Conservation (phyloP, 2,329 filamentous ascomycete genomes). For the Domatiomyces catenatus region DNA sequence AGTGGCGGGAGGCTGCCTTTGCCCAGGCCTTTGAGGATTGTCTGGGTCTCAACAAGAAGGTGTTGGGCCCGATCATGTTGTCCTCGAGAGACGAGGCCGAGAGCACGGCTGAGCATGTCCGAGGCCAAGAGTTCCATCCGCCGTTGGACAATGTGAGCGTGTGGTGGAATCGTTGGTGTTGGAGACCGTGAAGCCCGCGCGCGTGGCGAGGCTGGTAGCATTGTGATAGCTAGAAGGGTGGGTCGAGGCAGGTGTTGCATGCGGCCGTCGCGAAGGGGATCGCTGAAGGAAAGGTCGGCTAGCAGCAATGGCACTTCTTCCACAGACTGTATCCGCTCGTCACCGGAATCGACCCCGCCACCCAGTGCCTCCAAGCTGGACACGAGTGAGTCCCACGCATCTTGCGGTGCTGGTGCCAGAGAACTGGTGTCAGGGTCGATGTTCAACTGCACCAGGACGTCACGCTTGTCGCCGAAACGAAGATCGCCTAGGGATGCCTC, state of each 20-base stretch:
- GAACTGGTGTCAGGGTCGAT: conserved; percentile 73
- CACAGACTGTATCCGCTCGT: conserved; percentile 66
- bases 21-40: conserved; percentile 86
- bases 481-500: conserved; percentile 85
- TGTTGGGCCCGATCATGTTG: conserved; percentile 92
- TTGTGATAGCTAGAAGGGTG: conserved; percentile 84
- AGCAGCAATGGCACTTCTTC: conserved; percentile 93
- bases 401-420: conserved; percentile 75
- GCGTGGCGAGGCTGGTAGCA: conserved; percentile 55
- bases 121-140: conserved; percentile 96
- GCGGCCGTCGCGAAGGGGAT: conserved; percentile 78
- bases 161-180: conserved; percentile 81
- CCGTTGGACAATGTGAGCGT: conserved; percentile 85
- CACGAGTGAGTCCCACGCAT: conserved; percentile 94
- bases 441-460: conserved; percentile 84
- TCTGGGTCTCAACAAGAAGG: conserved; percentile 79
- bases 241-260: conserved; percentile 75
- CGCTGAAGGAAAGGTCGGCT: conserved; percentile 83
- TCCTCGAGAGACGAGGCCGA: conserved; percentile 77
- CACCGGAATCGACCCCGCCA: conserved; percentile 71
- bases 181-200: conserved; percentile 40
- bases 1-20: conserved; percentile 89
- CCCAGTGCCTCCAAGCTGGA: conserved; percentile 88
- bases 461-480: conserved; percentile 85
- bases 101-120: conserved; percentile 86